phyloP scores from a whole-genome alignment of 202 grass and related monocot genomes.

The Elaeis oleifera region DNA sequence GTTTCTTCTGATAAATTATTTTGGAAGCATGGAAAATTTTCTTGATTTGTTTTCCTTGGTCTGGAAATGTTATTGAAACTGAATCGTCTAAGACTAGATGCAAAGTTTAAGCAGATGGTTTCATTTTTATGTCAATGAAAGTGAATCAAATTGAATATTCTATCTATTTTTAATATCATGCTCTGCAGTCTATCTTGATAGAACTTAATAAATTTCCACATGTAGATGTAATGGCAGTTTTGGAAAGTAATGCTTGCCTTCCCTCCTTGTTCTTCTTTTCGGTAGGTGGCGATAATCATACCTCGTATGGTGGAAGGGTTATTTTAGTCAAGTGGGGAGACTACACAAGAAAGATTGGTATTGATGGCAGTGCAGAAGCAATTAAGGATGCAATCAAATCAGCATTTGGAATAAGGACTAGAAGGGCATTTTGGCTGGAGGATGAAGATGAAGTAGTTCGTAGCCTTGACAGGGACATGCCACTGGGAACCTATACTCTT shows the following conservation, averaged over 20 bases:
- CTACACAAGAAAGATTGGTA: slow-evolving; percentile 86
- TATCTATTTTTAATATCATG: no score
- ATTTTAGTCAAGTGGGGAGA: slow-evolving; percentile 98
- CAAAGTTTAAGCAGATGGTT: no score
- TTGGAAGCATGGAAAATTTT: background rate
- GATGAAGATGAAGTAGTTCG: slow-evolving; percentile 84
- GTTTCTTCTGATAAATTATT: background rate
- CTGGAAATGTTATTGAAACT: no score
- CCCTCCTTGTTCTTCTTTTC: slow-evolving; percentile 1
- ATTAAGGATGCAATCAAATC: slow-evolving; percentile 95
- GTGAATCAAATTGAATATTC: no score
- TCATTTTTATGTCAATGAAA: no score
- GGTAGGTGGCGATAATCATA: slow-evolving; percentile 59
- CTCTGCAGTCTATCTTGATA: no score
- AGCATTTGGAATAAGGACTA: slow-evolving; percentile 87
- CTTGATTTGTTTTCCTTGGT: background rate
- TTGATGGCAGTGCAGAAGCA: slow-evolving; percentile 76
- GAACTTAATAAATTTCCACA: background rate
- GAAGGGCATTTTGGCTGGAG: slow-evolving; percentile 95
- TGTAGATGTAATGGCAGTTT: slow-evolving; percentile 9
- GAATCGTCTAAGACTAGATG: no score
- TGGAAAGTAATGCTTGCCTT: slow-evolving; percentile 8
- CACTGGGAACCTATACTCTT: slow-evolving; percentile 72
- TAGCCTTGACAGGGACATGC: slow-evolving; percentile 86
- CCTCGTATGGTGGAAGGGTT: slow-evolving; percentile 57